Conservation (phyloP, 495 filamentous ascomycete species). For the Mytilinidion resinicola region DNA sequence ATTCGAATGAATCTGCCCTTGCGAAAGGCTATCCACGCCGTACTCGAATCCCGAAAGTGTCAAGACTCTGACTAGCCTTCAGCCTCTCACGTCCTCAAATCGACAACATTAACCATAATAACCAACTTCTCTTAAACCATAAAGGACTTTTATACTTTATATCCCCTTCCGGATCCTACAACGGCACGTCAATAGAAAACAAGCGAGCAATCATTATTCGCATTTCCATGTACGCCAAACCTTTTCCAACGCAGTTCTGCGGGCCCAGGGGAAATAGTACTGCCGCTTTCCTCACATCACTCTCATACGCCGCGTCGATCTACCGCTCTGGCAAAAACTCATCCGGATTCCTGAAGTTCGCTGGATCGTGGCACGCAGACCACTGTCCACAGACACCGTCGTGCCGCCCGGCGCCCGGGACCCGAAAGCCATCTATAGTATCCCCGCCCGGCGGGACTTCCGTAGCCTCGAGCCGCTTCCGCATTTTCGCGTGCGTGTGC, state of each 20-base stretch:
- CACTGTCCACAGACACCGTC: conserved; percentile 19
- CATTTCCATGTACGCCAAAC: conserved; percentile 45
- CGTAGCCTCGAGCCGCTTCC: conserved; percentile 6
- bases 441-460: conserved; percentile 18
- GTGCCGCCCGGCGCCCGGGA: conserved; percentile 24
- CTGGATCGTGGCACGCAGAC: conserved; percentile 17
- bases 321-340: conserved; percentile 22
- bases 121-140: conserved; percentile 22
- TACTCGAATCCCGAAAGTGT: too few species aligned
- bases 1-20: too few species aligned
- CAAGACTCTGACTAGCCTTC: too few species aligned
- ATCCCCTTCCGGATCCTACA: conserved; percentile 33
- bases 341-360: conserved; percentile 25
- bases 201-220: conserved; percentile 38
- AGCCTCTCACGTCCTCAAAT: too few species aligned
- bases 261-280: conserved; percentile 24
- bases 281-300: conserved; percentile 19
- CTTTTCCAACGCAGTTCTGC: conserved; percentile 29
- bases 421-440: conserved; percentile 14
- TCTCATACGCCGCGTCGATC: conserved; percentile 9
- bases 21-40: too few species aligned
- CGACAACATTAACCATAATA: conserved; percentile 11
- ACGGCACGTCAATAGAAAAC: conserved; percentile 32
- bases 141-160: conserved; percentile 26
- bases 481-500: conserved; percentile 13